Base-by-base conservation (phyloP, 2,329 filamentous ascomycete species). In the Orbilia oligospora region DNA sequence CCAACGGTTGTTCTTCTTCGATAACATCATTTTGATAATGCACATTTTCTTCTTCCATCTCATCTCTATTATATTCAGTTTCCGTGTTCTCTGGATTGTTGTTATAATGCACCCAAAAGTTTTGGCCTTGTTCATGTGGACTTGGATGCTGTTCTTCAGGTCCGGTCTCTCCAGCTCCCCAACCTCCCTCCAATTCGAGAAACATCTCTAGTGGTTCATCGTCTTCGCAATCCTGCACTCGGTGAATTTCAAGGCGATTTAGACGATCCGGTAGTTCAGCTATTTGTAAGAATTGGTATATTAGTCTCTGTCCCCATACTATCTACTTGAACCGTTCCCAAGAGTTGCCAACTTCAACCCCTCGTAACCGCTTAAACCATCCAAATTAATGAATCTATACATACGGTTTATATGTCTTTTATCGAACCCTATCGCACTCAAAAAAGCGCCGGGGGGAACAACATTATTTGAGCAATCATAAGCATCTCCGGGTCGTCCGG, bases 171-270 rank as follows among this genome's bases (percentile, higher is more conserved):
- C 24, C 22, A 3, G 18, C 66, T 9, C 38, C 30, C 46, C 55
- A 65, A 5, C 66, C 72, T 9, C 61, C 66, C 8, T 46, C 41
- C 16, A 41, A 27, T 38, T 77, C 73, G 16, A 78, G 44, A 12
- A 22, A 24, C n/a, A 78, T 44, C 6, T 71, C 18, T 10, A 56
- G 3, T 27, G 75, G 63, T 48, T 72, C 46, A 3, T 68, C 55
- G 24, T 78, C 75, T 58, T 64, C 24, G 38, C 68, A 78, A 41
- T 69, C 63, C 5, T 10, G 8, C 9, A 64, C 68, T n/a, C 49
- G 24, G 46, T 78, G 68, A n/a, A 78, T 78, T 44, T 78, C 75
- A 8, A 78, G 16, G 5, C 68, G 51, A 22, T 68, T 53, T 5
- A 78, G 24, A n/a, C 51, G 51, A 6, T 63, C 51, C 27, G 44